Base-by-base conservation (phyloP, 371 early-diverging fungal genomes). In the Apophysomyces variabilis region DNA sequence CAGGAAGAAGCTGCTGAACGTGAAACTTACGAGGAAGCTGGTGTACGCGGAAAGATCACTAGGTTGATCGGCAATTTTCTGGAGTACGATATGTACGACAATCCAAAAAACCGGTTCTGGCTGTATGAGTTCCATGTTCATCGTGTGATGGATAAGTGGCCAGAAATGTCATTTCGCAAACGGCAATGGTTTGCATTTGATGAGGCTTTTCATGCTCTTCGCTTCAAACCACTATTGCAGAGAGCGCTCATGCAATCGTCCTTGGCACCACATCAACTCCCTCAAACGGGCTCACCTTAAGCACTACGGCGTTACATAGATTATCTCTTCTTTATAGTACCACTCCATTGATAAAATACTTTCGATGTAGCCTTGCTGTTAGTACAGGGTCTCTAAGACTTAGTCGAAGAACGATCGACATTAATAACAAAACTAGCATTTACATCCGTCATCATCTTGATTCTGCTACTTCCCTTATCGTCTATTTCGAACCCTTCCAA, bases 11-110 rank as follows among this genome's bases (percentile, higher is more conserved):
- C 85, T 11, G 89, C 89, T 12, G 72, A 66, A 18, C 76, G 89
- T 14, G 89, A 88, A 64, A 86, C 87, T 1, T 88, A 83, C 62
- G 89, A 88, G 82, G 89, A 88, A 78, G 54, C 54, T 6, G 54
- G 54, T 50, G 54, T 50, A 26, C 54, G 54, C 21, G 86, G 88
- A 85, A 78, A 18, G 43, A 36, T 35, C n/a, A 58, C 7, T 13
- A 64, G 71, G 1, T 71, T 76, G 26, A 45, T 87, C 3, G 87
- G 87, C 39, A 79, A 77, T n/a, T 75, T 73, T 58, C 70, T 77
- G 36, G 84, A 87, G 57, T 83, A 85, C 62, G 68, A 74, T 56
- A 61, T 44, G 5, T 70, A 78, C 16, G 84, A 84, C 14, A 46
- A 63, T 1, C 78, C 86, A 13, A 84, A 86, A 41, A 75, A 75